A percentile compares a stretch with the other conserved stretches of the same genome.
phyloP scores from a whole-genome alignment of 371 early-diverging fungal species.

The Mortierella sp. region DNA sequence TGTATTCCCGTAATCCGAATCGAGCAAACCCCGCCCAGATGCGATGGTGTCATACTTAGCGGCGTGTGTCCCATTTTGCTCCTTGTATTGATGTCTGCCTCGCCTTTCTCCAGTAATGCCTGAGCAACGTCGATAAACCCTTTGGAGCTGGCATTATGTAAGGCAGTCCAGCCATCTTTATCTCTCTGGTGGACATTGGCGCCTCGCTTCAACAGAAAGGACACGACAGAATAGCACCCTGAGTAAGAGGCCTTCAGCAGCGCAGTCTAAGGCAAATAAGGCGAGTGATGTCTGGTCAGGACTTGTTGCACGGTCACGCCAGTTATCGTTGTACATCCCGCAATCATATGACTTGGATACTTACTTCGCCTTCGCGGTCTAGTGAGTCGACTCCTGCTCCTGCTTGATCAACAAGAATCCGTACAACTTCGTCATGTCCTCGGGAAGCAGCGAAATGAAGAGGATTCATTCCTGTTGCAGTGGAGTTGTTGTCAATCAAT shows the following conservation, averaged over 20 bases:
- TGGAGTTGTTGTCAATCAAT: conserved; percentile 44
- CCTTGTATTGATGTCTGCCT: conserved; percentile 69
- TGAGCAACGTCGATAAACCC: conserved; percentile 72
- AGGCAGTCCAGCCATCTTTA: conserved; percentile 87
- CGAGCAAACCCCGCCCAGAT: background rate
- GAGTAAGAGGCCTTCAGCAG: conserved; percentile 81
- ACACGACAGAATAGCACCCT: conserved; percentile 73
- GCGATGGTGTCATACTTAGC: conserved; percentile 62
- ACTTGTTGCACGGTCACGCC: too few species aligned
- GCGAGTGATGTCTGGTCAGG: too few species aligned
- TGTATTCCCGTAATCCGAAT: too few species aligned
- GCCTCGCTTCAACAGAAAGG: conserved; percentile 68
- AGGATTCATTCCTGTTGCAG: conserved; percentile 73
- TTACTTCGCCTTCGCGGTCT: conserved; percentile 83
- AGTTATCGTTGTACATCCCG: too few species aligned
- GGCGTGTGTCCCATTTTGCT: conserved; percentile 81
- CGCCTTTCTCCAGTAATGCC: conserved; percentile 63
- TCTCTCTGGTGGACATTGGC: conserved; percentile 79
- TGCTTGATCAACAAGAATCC: conserved; percentile 69
- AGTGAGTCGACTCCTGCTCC: conserved; percentile 73
- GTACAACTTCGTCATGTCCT: conserved; percentile 74
- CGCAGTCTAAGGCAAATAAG: conserved; percentile 67
- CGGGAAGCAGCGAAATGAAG: conserved; percentile 79
- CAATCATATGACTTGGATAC: background rate
- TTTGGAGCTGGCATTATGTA: conserved; percentile 81